These are phyloP conservation scores for Alternaria brassicae DNA, from an alignment of 2,329 filamentous ascomycete species.

Conservation along the genomic window DNA sequence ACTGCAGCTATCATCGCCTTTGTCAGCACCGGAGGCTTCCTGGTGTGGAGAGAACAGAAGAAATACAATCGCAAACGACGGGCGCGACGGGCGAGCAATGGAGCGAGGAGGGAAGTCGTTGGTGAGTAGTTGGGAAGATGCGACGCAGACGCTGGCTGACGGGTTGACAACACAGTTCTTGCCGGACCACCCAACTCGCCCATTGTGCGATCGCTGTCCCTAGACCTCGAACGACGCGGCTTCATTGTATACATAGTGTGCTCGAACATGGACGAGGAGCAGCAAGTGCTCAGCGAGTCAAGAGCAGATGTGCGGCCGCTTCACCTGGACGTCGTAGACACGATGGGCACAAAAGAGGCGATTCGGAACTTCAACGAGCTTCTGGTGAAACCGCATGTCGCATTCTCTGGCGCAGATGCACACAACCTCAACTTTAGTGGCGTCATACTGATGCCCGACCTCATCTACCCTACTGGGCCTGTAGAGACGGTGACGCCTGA, in stretches of 20 bases:
- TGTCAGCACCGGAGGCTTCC: slow-evolving; percentile 67
- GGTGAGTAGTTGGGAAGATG: slow-evolving; percentile 42
- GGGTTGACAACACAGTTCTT: slow-evolving; percentile 71
- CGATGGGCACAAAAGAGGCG: slow-evolving; percentile 70
- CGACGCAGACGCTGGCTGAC: slow-evolving; percentile 13
- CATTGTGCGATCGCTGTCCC: slow-evolving; percentile 79
- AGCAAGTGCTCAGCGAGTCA: slow-evolving; percentile 76
- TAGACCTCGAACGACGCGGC: slow-evolving; percentile 88
- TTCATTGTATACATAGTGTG: slow-evolving; percentile 94
- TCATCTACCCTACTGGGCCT: slow-evolving; percentile 78
- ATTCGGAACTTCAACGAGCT: slow-evolving; percentile 75
- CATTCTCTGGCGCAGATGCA: slow-evolving; percentile 76
- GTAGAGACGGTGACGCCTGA: slow-evolving; percentile 85
- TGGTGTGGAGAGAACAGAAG: slow-evolving; percentile 69
- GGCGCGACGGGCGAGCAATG: slow-evolving; percentile 80
- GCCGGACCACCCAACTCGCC: slow-evolving; percentile 87
- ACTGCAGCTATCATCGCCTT: slow-evolving; percentile 75
- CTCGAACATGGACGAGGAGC: slow-evolving; percentile 83
- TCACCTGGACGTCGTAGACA: slow-evolving; percentile 81
- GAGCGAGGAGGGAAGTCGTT: slow-evolving; percentile 83
- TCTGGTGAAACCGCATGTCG: slow-evolving; percentile 76
- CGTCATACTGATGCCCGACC: slow-evolving; percentile 81
- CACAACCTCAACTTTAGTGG: slow-evolving; percentile 80
- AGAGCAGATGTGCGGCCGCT: slow-evolving; percentile 82
- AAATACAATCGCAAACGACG: slow-evolving; percentile 69